Evolutionary conservation across 331 rosid species (phyloP).

Genomic region (Stylosanthes scabra): DNA sequence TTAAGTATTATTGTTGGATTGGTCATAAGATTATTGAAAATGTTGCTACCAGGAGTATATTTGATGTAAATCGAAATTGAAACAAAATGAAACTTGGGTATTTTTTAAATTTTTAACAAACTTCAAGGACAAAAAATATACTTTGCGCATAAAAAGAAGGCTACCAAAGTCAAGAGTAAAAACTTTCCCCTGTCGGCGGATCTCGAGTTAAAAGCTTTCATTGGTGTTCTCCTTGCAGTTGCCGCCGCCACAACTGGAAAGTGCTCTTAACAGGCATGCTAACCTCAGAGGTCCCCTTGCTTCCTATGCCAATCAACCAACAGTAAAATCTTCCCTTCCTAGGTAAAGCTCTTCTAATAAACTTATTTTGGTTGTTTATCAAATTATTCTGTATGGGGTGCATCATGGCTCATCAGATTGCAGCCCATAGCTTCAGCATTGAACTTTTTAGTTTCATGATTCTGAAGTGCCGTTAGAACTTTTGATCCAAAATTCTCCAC

Average conservation of each 20-base stretch:
- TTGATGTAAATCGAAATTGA: no score
- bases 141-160: no score
- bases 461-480: neutral
- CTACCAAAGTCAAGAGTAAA: no score
- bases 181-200: no score
- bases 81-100: no score
- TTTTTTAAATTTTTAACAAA: no score
- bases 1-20: no score
- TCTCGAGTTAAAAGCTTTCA: slow-evolving; percentile 2
- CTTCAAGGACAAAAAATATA: no score
- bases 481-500: neutral
- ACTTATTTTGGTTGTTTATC: neutral
- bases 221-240: slow-evolving; percentile 61
- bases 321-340: slow-evolving; percentile 73
- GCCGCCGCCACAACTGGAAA: slow-evolving; percentile 90
- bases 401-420: neutral
- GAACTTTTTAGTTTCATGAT: neutral
- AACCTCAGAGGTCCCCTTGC: slow-evolving; percentile 80
- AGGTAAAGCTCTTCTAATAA: slow-evolving; percentile 56
- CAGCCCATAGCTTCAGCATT: neutral
- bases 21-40: no score
- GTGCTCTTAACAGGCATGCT: slow-evolving; percentile 78
- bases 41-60: no score
- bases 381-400: neutral
- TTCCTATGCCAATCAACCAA: slow-evolving; percentile 81